These are phyloP conservation scores for Excoecaria agallocha DNA, from an alignment of 345 rosid species.

Conservation along the genomic window DNA sequence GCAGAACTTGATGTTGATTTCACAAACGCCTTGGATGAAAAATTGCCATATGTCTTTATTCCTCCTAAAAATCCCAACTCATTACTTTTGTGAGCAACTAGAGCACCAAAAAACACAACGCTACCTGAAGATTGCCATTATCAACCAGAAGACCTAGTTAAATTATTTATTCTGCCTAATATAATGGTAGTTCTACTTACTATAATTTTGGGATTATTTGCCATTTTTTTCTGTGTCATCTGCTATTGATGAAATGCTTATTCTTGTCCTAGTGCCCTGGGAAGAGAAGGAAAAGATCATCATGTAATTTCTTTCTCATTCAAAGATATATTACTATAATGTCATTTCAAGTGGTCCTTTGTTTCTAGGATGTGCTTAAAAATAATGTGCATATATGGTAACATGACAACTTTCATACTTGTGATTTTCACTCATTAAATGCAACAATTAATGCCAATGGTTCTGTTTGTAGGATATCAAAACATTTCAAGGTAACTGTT, in stretches of 20 bases:
- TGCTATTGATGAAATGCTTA: conserved; percentile 25
- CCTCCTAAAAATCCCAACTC: conserved; percentile 84
- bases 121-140: conserved; percentile 99
- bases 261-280: conserved; percentile 70
- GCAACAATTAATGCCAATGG: no score
- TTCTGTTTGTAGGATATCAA: no score
- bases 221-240: background rate
- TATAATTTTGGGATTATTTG: conserved; percentile 1
- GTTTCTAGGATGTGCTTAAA: no score
- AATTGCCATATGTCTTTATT: conserved; percentile 55
- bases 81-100: conserved; percentile 67
- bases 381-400: no score
- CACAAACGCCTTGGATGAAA: conserved; percentile 66
- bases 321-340: background rate
- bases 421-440: no score
- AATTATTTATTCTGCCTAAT: conserved; percentile 81
- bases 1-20: conserved; percentile 69
- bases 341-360: background rate
- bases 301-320: conserved; percentile 46
- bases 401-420: no score
- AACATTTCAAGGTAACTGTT: no score
- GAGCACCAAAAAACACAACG: conserved; percentile 54
- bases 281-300: conserved; percentile 51
- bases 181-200: conserved; percentile 52
- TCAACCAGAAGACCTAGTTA: conserved; percentile 87